Base-by-base conservation (phyloP, 2,329 filamentous ascomycete species). In the Stenocarpella maydis region DNA sequence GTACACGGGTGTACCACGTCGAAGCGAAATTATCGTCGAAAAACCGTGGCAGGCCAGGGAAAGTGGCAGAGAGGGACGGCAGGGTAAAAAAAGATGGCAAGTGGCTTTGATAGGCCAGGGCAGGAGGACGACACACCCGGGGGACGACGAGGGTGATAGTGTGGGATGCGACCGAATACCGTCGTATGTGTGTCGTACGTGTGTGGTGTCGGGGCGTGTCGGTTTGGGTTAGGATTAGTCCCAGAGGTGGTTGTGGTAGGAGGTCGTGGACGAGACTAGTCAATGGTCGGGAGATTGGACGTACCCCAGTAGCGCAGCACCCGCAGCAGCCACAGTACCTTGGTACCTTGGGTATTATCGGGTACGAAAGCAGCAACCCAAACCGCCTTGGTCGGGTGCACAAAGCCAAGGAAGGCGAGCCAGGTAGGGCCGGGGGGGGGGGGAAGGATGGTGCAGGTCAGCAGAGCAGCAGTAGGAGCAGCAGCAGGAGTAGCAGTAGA, bases 321-420 rank as follows among this genome's bases (percentile, higher is more conserved):
- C 31, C 31, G 34, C 10, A 37, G 34, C 34, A 37, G 6, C 34
- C 52, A 31, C 14, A 63, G 28, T 39, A 49, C 12, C n/a, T n/a
- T n/a, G n/a, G n/a, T n/a, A n/a, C n/a, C n/a, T n/a, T n/a, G n/a
- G n/a, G n/a, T 7, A 24, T n/a, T 37, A 19, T 39, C 52, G 47
- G 54, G 43, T 58, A 67, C 52, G 52, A 63, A 41, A 58, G 52
- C 39, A 67, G 26, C 52, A 14, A 26, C 24, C 34, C 53, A 43
- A 53, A 52, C 21, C 49, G 61, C 58, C 58, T 21, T 63, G 58
- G 41, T 63, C n/a, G 58, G 43, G 9, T 45, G 41, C 55, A 37
- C 55, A 61, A 24, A 49, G 58, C 41, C 58, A 63, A 49, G 37
- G 37, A 28, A 45, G 54, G 17, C 6, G 21, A 61, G 19, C 24